Evolutionary conservation across 208 protist genomes (phyloP).

Genomic region (Phytomonas sp.): DNA sequence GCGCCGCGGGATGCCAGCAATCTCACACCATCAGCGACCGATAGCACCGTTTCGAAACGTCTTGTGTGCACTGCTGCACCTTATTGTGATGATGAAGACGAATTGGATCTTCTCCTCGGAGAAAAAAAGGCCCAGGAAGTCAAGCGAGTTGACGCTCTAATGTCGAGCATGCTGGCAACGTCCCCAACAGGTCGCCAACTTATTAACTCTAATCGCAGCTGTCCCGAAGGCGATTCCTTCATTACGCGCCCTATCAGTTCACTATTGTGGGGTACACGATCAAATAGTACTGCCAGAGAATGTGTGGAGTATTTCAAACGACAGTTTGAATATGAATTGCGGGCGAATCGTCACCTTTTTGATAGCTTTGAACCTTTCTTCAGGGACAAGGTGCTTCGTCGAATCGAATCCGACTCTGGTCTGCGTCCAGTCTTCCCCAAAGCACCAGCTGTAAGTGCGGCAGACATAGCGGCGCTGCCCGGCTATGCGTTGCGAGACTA

Average conservation of each 20-base stretch:
- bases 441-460: slow-evolving; percentile 19
- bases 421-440: slow-evolving; percentile 29
- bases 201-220: neutral
- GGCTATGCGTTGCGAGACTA: slow-evolving; percentile 85
- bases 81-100: slow-evolving; percentile 46
- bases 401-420: slow-evolving; percentile 19
- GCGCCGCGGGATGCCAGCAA: neutral
- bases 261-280: slow-evolving; percentile 42
- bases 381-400: slow-evolving; percentile 31
- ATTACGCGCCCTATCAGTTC: slow-evolving; percentile 21
- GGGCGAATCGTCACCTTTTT: slow-evolving; percentile 27
- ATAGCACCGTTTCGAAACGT: neutral
- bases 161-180: slow-evolving; percentile 6
- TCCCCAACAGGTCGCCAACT: neutral
- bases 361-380: slow-evolving; percentile 73
- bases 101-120: slow-evolving; percentile 68
- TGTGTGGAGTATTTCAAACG: slow-evolving; percentile 39
- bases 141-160: slow-evolving; percentile 19
- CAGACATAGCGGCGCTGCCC: slow-evolving; percentile 19
- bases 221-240: neutral
- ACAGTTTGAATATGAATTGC: slow-evolving; percentile 66
- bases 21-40: neutral
- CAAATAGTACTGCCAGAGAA: slow-evolving; percentile 21
- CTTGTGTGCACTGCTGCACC: neutral
- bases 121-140: slow-evolving; percentile 35